These are phyloP conservation scores for Batrachochytrium dendrobatidis DNA, from an alignment of 371 early-diverging fungal species.

Conservation along the genomic window DNA sequence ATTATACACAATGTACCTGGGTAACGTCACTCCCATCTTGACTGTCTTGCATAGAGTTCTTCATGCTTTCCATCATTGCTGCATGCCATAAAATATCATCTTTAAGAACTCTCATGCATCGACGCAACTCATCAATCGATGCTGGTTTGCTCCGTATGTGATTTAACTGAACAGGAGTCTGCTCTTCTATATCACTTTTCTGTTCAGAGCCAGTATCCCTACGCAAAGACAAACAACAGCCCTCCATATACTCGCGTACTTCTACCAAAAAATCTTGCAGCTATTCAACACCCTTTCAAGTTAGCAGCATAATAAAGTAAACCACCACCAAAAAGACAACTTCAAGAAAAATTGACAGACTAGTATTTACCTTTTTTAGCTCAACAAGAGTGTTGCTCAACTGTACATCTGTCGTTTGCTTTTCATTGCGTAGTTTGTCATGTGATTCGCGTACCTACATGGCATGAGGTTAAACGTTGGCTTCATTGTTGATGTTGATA, in stretches of 20 bases:
- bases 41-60: slow-evolving; percentile 3
- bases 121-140: slow-evolving; percentile 17
- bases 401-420: no score
- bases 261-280: slow-evolving; percentile 4
- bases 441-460: no score
- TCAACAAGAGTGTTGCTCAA: no score
- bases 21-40: slow-evolving; percentile 7
- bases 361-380: no score
- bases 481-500: no score
- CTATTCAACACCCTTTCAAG: not conserved
- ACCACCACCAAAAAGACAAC: no score
- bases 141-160: slow-evolving; percentile 5
- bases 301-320: not conserved
- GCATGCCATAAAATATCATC: slow-evolving; percentile 28
- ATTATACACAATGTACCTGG: slow-evolving; percentile 3
- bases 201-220: not conserved
- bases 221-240: slow-evolving; percentile 3
- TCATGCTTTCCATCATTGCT: slow-evolving; percentile 13
- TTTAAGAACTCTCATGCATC: slow-evolving; percentile 23
- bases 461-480: no score
- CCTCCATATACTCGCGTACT: slow-evolving; percentile 3
- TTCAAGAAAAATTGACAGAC: no score
- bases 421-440: no score
- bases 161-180: not conserved
- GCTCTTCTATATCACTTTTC: not conserved